Evolutionary conservation across 352 stramenopile species (phyloP), one percentile per base, ranked within the genome.

Genomic region (Pelagophyceae sp.): DNA sequence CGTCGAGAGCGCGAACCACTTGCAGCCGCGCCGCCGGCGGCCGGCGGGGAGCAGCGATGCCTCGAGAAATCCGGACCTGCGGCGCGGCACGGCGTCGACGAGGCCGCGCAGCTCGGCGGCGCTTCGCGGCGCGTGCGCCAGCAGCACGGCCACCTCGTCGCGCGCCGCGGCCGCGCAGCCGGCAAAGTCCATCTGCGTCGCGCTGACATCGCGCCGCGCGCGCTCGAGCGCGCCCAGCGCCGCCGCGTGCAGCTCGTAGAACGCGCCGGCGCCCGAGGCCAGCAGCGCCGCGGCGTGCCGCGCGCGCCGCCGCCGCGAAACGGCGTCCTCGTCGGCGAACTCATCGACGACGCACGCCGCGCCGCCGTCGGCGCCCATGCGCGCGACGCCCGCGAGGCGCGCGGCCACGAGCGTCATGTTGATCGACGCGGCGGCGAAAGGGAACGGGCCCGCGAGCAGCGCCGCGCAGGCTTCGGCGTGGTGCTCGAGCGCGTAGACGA

Each of bases 341-440:
- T 27, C 11, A 23, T 23, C 45, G 45, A 54, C 45, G 45, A 54
- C 23, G 45, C 11, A 54, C 45, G 45, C 45, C 45, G 11, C 11
- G 45, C 45, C 23, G 11, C 11, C 11, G 45, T 54, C 11, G 45
- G 45, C 45, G 45, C 45, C 11, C 11, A 11, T 11, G 45, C 45
- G 11, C 45, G 38, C 29, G 38, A 74, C 67, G 67, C 67, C 67
- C 15, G 67, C 67, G 33, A 74, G 38, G 17, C 67, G 67, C 35
- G 67, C 67, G 35, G 38, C 37, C 2, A 74, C 67, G 33, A 74
- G 33, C 15, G 67, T 74, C 67, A 74, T 74, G 67, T 74, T 74
- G 19, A 74, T 74, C 67, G 67, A 74, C 15, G 67, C 67, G 5
- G 67, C 67, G 6, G 67, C 67, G 38, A 74, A 74, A 0, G 67